A percentile compares a stretch with the other conserved stretches of the same genome.
phyloP scores from a whole-genome alignment of 2,329 filamentous ascomycete genomes.

The Paraphoma chrysanthemicola region DNA sequence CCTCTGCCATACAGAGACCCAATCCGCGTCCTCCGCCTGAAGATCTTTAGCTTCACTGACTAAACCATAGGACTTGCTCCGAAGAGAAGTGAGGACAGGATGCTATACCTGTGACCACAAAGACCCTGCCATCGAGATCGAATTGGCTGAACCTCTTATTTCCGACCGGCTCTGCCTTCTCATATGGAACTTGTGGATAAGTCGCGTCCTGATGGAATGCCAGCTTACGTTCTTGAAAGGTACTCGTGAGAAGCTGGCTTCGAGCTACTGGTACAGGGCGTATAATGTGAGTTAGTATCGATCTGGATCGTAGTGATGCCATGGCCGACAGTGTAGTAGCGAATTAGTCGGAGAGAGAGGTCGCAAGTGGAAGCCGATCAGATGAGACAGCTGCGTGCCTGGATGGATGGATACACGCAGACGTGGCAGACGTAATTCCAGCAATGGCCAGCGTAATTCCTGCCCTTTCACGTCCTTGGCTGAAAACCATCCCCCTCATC shows the following conservation, averaged over 20 bases:
- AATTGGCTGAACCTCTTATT: conserved; percentile 32
- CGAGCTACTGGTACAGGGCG: conserved; percentile 7
- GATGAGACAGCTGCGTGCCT: neutral
- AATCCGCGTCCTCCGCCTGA: conserved; percentile 74
- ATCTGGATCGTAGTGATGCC: conserved; percentile 16
- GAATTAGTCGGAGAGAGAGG: neutral
- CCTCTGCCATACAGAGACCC: conserved; percentile 74
- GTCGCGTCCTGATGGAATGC: conserved; percentile 15
- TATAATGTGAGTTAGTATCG: conserved; percentile 10
- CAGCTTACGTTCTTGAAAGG: conserved; percentile 12
- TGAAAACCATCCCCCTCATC: conserved; percentile 1
- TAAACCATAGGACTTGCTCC: conserved; percentile 35
- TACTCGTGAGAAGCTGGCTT: conserved; percentile 4
- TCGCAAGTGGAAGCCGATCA: neutral
- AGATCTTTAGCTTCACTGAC: conserved; percentile 12
- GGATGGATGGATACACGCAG: too few species aligned
- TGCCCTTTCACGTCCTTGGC: conserved; percentile 10
- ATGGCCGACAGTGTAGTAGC: neutral
- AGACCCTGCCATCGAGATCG: conserved; percentile 40
- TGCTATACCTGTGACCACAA: conserved; percentile 67
- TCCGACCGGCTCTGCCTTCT: conserved; percentile 23
- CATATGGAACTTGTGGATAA: conserved; percentile 23
- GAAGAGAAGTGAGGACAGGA: conserved; percentile 65
- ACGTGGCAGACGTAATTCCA: conserved; percentile 8
- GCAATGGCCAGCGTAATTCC: conserved; percentile 4